These are phyloP conservation scores for Kluyveromyces siamensis DNA, from an alignment of 805 yeast genomes.

Conservation along the genomic window DNA sequence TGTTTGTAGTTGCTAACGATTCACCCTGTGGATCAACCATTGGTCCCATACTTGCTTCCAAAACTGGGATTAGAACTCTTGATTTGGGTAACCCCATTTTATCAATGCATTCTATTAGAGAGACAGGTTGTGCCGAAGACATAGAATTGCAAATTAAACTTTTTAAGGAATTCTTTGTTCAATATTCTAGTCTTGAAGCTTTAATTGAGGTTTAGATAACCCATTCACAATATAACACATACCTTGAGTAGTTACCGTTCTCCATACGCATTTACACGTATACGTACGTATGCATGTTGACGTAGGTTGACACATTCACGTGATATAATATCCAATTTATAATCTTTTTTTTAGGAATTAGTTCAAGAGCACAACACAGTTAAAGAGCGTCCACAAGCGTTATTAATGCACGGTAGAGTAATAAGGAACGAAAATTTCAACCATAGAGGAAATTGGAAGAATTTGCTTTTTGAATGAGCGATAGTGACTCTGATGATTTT, in stretches of 20 bases:
- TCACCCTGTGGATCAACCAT: constrained; percentile 95
- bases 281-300: too few relatives aligned
- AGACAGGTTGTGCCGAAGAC: constrained; percentile 79
- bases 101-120: constrained; percentile 91
- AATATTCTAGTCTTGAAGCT: constrained; percentile 34
- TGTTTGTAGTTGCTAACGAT: constrained; percentile 89
- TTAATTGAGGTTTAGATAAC: not conserved
- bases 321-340: too few relatives aligned
- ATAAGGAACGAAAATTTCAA: too few relatives aligned
- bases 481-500: constrained; percentile 3
- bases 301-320: too few relatives aligned
- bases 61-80: constrained; percentile 76
- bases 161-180: constrained; percentile 53
- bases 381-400: too few relatives aligned
- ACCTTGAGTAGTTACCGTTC: not conserved
- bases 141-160: constrained; percentile 51
- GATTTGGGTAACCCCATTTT: constrained; percentile 90
- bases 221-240: too few relatives aligned
- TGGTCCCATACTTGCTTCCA: constrained; percentile 87
- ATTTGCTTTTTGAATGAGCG: constrained; percentile 1
- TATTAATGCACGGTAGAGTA: too few relatives aligned
- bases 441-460: not conserved
- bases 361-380: too few relatives aligned
- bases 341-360: too few relatives aligned
- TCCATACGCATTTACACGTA: not conserved